Conservation (phyloP, 2,329 filamentous ascomycete species). For the Orbilia brochopaga region DNA sequence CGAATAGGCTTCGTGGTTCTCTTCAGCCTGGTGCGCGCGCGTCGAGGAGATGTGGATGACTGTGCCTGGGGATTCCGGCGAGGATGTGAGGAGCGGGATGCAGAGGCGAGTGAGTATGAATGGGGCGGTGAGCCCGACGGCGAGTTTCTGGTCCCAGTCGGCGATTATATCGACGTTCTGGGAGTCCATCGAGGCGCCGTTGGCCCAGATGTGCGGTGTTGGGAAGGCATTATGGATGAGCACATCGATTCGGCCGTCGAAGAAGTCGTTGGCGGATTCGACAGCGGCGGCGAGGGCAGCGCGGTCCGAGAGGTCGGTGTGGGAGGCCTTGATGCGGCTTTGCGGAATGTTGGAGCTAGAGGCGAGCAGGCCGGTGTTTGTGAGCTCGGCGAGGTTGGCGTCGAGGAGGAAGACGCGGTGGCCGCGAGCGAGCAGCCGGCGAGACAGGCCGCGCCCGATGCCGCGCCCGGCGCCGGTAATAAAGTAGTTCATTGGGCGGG, state of each 20-base stretch:
- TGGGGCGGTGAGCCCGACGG: conserved; percentile 31
- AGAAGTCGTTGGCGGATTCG: conserved; percentile 9
- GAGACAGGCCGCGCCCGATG: conserved; percentile 58
- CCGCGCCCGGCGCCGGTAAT: conserved; percentile 58
- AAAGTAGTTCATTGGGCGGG: conserved; percentile 55
- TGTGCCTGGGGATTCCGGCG: conserved; percentile 50
- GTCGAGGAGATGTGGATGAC: conserved; percentile 63
- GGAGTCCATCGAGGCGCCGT: conserved; percentile 24
- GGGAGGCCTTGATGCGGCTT: conserved; percentile 19
- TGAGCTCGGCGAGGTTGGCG: conserved; percentile 21
- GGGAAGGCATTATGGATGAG: conserved; percentile 41
- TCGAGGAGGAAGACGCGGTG: conserved; percentile 41
- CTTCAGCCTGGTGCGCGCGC: conserved; percentile 62
- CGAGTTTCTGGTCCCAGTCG: conserved; percentile 39
- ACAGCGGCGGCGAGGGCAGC: conserved; percentile 11
- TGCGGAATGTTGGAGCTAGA: conserved; percentile 4
- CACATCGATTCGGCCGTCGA: conserved; percentile 26
- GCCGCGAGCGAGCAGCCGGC: conserved; percentile 56
- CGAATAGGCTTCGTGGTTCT: conserved; percentile 63
- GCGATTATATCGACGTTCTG: conserved; percentile 26
- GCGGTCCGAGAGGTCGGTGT: conserved; percentile 29
- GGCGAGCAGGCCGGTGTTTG: conserved; percentile 13
- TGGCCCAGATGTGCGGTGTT: conserved; percentile 25
- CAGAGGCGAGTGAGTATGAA: conserved; percentile 29
- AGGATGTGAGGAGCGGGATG: conserved; percentile 20